Evolutionary conservation across 1,284 basidiomycete genomes (phyloP), one percentile per base, ranked within the genome.

Genomic region (Neolentinus lepideus): DNA sequence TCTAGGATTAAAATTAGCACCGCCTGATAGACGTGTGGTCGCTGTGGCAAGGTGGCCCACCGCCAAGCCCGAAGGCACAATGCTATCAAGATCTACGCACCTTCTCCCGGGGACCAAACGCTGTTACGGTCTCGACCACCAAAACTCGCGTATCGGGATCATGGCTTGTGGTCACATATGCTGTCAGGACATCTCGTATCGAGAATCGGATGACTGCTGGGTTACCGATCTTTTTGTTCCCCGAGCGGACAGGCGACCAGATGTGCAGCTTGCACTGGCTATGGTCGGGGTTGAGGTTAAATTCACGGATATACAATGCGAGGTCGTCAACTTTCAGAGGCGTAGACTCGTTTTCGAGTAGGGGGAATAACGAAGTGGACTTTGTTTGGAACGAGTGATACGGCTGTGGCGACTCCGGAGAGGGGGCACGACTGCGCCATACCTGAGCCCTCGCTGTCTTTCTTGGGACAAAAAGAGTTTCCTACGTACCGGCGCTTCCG

Each of bases 81-180:
- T 51, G 25, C 19, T 51, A 19, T 25, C 26, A 56, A 35, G n/a
- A 19, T 19, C 22, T 33, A 48, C 75, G 54, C 61, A 84, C 87
- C 71, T 74, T 76, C 70, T 90, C 87, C 62, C 86, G 72, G 19
- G 87, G 81, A 2, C 83, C 85, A 64, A 88, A 85, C 11, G 75
- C 78, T 22, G 80, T 75, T 35, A 84, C 74, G 57, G 75, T 84
- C 64, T 86, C 84, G 33, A 83, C 75, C 16, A 78, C 58, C 24
- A 86, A 68, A 2, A 62, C 59, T 11, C 65, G 60, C 24, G 71
- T 70, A 19, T 67, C 65, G 19, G 58, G 58, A 9, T 59, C 61
- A 54, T 70, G 69, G 46, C 71, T 75, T 46, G 84, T 64, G 1
- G 75, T 77, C 45, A 86, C 63, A 69, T 82, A 87, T 52, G 80